Conservation (phyloP, 768 basidiomycete genomes). For the Leccinum arenicola region DNA sequence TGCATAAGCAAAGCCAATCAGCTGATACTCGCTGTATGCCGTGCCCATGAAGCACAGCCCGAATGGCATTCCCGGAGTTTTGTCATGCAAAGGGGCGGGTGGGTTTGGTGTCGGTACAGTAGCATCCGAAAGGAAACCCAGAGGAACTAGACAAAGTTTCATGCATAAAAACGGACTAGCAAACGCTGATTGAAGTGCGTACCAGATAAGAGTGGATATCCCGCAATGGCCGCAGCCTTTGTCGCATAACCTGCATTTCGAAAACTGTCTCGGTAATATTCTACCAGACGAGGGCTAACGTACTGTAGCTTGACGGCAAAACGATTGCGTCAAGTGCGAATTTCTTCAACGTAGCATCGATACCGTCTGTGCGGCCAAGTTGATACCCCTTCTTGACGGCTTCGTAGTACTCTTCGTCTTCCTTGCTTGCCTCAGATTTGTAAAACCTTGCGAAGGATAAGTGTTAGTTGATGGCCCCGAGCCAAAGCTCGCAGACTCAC, state of each 20-base stretch:
- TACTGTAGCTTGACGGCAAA: constrained; percentile 36
- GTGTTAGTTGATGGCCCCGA: not conserved
- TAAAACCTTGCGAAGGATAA: constrained; percentile 16
- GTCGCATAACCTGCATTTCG: constrained; percentile 23
- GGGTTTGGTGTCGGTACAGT: constrained; percentile 27
- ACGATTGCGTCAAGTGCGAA: constrained; percentile 51
- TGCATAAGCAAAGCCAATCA: constrained; percentile 44
- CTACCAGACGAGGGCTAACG: not conserved
- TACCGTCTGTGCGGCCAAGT: constrained; percentile 50
- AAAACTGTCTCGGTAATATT: not conserved
- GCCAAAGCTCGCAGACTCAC: constrained; percentile 19
- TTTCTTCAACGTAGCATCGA: constrained; percentile 48
- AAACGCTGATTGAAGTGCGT: not conserved
- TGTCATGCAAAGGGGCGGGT: constrained; percentile 35
- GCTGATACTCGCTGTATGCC: constrained; percentile 42
- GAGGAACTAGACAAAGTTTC: constrained; percentile 38
- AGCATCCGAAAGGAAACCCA: constrained; percentile 37
- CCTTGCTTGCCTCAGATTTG: constrained; percentile 20
- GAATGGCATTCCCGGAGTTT: constrained; percentile 39
- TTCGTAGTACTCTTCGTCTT: constrained; percentile 37
- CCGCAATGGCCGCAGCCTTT: constrained; percentile 32
- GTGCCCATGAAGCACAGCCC: constrained; percentile 45
- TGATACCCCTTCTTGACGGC: constrained; percentile 45
- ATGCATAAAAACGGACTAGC: constrained; percentile 11
- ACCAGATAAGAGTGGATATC: constrained; percentile 38